phyloP scores from a whole-genome alignment of 352 stramenopile genomes.

The Blastocystis sp. region DNA sequence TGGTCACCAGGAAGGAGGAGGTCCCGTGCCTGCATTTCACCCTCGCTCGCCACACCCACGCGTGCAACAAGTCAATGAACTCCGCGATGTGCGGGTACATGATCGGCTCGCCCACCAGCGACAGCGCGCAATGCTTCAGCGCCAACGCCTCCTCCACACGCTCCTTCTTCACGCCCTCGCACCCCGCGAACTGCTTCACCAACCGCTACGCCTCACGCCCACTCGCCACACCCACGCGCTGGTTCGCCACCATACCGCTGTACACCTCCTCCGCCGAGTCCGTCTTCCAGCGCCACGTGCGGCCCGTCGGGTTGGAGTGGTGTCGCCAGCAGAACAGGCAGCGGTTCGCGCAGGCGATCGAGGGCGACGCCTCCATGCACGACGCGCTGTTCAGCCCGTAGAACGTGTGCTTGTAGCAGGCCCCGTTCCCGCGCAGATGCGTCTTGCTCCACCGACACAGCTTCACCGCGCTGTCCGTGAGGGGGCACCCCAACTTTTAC shows the following conservation, averaged over 20 bases:
- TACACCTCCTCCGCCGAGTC: constrained; percentile 91
- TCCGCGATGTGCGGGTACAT: constrained; percentile 98
- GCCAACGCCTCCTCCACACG: constrained; percentile 90
- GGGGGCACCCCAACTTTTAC: background rate
- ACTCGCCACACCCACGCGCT: constrained; percentile 79
- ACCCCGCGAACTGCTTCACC: constrained; percentile 45
- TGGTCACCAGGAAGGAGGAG: constrained; percentile 96
- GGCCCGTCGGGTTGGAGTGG: constrained; percentile 96
- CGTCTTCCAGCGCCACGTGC: constrained; percentile 94
- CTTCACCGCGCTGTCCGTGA: constrained; percentile 88
- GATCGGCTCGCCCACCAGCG: constrained; percentile 92
- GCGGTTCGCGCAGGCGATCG: constrained; percentile 94
- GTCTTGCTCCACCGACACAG: constrained; percentile 97
- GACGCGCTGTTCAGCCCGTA: constrained; percentile 90
- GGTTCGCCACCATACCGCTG: constrained; percentile 82
- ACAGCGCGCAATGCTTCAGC: constrained; percentile 92
- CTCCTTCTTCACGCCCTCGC: constrained; percentile 83
- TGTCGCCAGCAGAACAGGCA: constrained; percentile 92
- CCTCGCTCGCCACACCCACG: constrained; percentile 71
- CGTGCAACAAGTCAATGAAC: constrained; percentile 89
- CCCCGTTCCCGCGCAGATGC: constrained; percentile 88
- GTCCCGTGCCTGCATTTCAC: constrained; percentile 75
- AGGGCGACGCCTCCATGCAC: constrained; percentile 97
- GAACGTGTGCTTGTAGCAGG: constrained; percentile 98
- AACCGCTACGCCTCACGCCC: constrained; percentile 15